Evolutionary conservation across 352 stramenopile species (phyloP).

Genomic region (Phytophthora boehmeriae): DNA sequence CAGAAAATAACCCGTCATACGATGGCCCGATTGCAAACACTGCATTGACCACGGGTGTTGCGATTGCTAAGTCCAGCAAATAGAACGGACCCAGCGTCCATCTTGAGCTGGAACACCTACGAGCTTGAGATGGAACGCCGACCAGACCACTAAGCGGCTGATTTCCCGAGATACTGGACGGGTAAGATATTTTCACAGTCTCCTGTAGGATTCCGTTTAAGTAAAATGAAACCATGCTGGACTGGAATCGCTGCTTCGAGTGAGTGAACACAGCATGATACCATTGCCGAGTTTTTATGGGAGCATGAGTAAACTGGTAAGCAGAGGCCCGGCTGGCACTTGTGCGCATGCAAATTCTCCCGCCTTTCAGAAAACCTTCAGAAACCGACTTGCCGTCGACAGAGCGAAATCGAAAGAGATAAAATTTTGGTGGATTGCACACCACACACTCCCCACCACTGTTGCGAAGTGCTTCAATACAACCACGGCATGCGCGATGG

Average conservation of each 20-base stretch:
- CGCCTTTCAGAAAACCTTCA: conserved; percentile 68
- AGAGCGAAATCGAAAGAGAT: conserved; percentile 73
- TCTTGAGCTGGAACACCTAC: conserved; percentile 39
- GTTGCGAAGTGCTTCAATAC: conserved; percentile 58
- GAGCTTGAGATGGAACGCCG: conserved; percentile 59
- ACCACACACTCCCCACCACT: conserved; percentile 68
- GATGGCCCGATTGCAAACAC: conserved; percentile 58
- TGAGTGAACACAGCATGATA: conserved; percentile 66
- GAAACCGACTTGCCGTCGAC: conserved; percentile 71
- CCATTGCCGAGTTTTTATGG: conserved; percentile 49
- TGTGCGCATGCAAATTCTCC: conserved; percentile 72
- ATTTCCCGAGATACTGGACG: conserved; percentile 50
- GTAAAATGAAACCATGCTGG: conserved; percentile 64
- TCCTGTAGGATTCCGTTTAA: conserved; percentile 72
- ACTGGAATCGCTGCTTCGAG: conserved; percentile 71
- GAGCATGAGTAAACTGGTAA: conserved; percentile 62
- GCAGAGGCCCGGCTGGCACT: conserved; percentile 44
- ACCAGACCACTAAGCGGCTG: conserved; percentile 68
- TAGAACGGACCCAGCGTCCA: conserved; percentile 75
- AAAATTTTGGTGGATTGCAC: conserved; percentile 79
- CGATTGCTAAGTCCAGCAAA: conserved; percentile 62
- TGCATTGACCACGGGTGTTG: conserved; percentile 52
- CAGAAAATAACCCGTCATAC: conserved; percentile 67
- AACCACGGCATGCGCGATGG: conserved; percentile 60
- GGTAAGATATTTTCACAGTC: conserved; percentile 73